A percentile compares a stretch with the other conserved stretches of the same genome.
Evolutionary conservation across 2,329 filamentous ascomycete genomes (phyloP).

Genomic region (Microthyrium microscopicum): DNA sequence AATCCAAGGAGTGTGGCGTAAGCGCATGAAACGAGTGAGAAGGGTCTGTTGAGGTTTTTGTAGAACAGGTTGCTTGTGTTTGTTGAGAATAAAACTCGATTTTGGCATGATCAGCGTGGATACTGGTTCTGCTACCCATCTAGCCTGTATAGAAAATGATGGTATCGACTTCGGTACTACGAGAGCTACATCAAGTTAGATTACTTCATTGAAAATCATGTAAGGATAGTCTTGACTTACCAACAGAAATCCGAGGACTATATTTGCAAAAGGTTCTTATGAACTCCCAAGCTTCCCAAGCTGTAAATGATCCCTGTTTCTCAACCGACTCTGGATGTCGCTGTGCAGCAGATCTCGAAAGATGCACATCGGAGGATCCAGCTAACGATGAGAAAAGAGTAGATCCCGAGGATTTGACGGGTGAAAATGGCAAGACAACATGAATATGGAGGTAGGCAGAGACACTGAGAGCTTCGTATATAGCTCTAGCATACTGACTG

Average conservation of each 20-base stretch:
- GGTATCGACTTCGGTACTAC: constrained; percentile 43
- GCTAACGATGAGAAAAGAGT: not conserved
- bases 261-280: constrained; percentile 79
- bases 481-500: constrained; percentile 65
- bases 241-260: constrained; percentile 60
- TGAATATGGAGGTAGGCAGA: constrained; percentile 65
- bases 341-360: constrained; percentile 3
- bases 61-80: constrained; percentile 41
- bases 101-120: constrained; percentile 37
- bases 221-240: constrained; percentile 38
- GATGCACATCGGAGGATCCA: constrained; percentile 6
- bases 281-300: constrained; percentile 86
- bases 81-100: constrained; percentile 39
- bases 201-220: not conserved
- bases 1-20: constrained; percentile 42
- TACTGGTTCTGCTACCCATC: constrained; percentile 48
- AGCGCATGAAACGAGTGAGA: constrained; percentile 39
- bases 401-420: too few species aligned
- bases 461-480: constrained; percentile 62
- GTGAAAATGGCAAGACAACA: constrained; percentile 70
- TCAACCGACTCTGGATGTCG: constrained; percentile 12
- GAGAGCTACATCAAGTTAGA: constrained; percentile 27
- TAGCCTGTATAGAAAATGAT: constrained; percentile 35
- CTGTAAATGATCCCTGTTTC: constrained; percentile 38
- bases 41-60: constrained; percentile 41